Conservation (phyloP, 805 yeast genomes). For the Yamadazyma sp. region DNA sequence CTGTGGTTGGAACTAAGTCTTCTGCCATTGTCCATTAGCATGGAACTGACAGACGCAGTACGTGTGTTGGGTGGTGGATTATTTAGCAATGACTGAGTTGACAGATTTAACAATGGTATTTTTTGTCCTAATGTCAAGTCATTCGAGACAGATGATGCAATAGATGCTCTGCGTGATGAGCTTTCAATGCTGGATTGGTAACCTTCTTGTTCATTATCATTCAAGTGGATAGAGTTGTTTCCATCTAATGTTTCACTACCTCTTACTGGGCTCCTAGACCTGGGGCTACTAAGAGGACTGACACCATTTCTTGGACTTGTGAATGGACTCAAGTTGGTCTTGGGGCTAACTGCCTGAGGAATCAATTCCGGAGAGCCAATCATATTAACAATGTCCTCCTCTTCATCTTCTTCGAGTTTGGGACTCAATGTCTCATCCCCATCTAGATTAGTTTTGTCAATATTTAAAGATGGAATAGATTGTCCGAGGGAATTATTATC, state of each 20-base stretch:
- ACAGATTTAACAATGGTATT: conserved; percentile 27
- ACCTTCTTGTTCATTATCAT: conserved; percentile 3
- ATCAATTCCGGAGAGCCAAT: conserved; percentile 8
- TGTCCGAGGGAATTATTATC: neutral
- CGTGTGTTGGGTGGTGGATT: conserved; percentile 9
- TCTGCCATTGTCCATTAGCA: conserved; percentile 19
- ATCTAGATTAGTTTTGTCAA: neutral
- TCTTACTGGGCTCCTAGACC: neutral
- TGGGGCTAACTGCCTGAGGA: conserved; percentile 13
- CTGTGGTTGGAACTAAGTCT: conserved; percentile 17
- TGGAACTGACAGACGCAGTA: conserved; percentile 24
- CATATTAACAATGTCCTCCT: conserved; percentile 15
- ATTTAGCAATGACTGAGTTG: conserved; percentile 20
- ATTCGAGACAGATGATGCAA: conserved; percentile 17
- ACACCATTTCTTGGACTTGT: conserved; percentile 7
- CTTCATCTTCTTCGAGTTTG: conserved; percentile 5
- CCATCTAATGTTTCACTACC: neutral
- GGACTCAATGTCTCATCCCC: conserved; percentile 3
- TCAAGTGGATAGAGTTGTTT: neutral
- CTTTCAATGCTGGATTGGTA: conserved; percentile 12
- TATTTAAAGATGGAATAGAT: conserved; percentile 1
- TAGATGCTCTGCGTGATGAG: conserved; percentile 20
- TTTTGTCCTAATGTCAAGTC: conserved; percentile 26
- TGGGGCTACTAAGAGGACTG: conserved; percentile 5
- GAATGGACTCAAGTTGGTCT: conserved; percentile 8